Evolutionary conservation across 1,139 yeast species (phyloP).

Genomic region (Protomyces lactucae-debilis): DNA sequence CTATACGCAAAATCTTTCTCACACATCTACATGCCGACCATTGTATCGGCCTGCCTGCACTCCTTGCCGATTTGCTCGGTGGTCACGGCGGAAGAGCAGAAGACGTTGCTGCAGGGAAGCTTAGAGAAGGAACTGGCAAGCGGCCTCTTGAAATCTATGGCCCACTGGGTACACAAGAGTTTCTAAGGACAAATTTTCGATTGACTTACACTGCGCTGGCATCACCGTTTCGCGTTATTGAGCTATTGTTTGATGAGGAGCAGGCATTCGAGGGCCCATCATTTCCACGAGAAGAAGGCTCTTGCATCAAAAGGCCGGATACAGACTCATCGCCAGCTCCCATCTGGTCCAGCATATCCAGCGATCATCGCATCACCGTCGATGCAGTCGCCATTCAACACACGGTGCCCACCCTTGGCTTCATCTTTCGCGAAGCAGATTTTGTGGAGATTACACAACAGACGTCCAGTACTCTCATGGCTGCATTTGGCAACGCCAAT

Average conservation of each 20-base stretch:
- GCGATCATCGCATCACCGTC: conserved; percentile 5
- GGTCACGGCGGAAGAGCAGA: conserved; percentile 20
- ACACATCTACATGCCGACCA: conserved; percentile 27
- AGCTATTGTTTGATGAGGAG: conserved; percentile 3
- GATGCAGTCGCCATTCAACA: conserved; percentile 18
- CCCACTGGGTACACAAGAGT: conserved; percentile 16
- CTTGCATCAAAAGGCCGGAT: background rate
- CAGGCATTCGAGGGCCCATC: background rate
- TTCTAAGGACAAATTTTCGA: conserved; percentile 15
- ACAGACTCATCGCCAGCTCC: background rate
- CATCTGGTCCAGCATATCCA: conserved; percentile 1
- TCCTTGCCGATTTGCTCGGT: conserved; percentile 19
- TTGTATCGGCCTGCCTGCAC: conserved; percentile 15
- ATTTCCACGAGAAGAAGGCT: conserved; percentile 4
- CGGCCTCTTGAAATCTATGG: conserved; percentile 19
- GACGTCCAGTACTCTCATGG: background rate
- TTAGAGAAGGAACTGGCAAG: conserved; percentile 5
- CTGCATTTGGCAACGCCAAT: background rate
- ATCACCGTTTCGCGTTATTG: conserved; percentile 13
- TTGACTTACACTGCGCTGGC: conserved; percentile 23
- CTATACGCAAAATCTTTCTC: conserved; percentile 15
- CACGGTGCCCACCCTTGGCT: conserved; percentile 18
- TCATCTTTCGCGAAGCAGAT: conserved; percentile 9
- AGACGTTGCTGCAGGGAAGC: conserved; percentile 3
- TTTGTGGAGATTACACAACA: background rate